Evolutionary conservation across 768 basidiomycete genomes (phyloP).

Genomic region (Chalciporus piperatus): DNA sequence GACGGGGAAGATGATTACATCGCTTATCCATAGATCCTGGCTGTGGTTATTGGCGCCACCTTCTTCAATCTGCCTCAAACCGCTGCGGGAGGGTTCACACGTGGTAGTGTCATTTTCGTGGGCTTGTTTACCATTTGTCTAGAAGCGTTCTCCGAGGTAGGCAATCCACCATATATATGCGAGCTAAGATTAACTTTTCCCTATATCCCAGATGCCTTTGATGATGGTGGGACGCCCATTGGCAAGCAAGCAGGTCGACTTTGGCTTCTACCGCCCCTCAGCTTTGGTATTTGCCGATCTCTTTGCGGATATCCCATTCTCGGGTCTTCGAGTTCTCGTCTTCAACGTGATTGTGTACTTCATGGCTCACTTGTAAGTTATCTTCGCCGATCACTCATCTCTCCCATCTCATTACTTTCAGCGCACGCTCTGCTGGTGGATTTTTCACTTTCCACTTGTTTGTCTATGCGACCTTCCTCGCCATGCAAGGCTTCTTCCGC

Average conservation of each 20-base stretch:
- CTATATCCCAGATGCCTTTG: slow-evolving; percentile 45
- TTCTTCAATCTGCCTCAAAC: slow-evolving; percentile 39
- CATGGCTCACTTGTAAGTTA: slow-evolving; percentile 16
- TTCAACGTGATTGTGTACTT: slow-evolving; percentile 17
- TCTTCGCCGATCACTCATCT: slow-evolving; percentile 10
- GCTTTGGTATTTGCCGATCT: slow-evolving; percentile 43
- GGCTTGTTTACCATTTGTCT: slow-evolving; percentile 28
- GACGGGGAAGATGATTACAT: neutral
- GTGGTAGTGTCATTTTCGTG: slow-evolving; percentile 79
- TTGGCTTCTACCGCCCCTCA: slow-evolving; percentile 42
- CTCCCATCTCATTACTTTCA: slow-evolving; percentile 37
- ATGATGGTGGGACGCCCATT: neutral
- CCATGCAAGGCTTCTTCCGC: slow-evolving; percentile 78
- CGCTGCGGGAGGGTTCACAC: slow-evolving; percentile 42
- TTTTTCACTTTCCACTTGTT: slow-evolving; percentile 45
- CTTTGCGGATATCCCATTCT: slow-evolving; percentile 45
- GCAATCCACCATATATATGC: no score
- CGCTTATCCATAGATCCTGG: slow-evolving; percentile 6
- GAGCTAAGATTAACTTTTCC: neutral
- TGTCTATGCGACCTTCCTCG: slow-evolving; percentile 48
- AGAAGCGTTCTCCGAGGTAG: neutral
- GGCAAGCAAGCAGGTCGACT: neutral
- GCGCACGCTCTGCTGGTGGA: slow-evolving; percentile 38
- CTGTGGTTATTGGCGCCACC: slow-evolving; percentile 31
- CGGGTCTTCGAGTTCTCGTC: slow-evolving; percentile 16